A percentile compares a stretch with the other conserved stretches of the same genome.
phyloP scores from a whole-genome alignment of 176 grass and related monocot genomes.

The Aegilops tauschii region DNA sequence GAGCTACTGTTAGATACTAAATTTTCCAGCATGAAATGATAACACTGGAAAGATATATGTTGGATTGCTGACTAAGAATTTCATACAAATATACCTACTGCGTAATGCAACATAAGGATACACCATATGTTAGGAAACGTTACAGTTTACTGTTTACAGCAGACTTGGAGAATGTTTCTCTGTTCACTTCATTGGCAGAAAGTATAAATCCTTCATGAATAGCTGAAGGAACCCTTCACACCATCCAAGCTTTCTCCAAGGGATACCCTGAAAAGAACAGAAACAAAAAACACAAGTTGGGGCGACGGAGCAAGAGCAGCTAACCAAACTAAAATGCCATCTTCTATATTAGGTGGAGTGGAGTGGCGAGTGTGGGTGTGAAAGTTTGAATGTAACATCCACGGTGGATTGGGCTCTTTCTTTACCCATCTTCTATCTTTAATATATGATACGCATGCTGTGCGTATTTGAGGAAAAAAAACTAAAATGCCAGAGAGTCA shows the following conservation, averaged over 20 bases:
- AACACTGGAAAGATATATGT: background rate
- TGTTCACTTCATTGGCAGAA: background rate
- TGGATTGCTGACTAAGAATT: background rate
- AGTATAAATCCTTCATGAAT: slow-evolving; percentile 30
- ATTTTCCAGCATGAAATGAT: background rate
- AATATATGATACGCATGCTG: no score
- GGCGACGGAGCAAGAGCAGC: background rate
- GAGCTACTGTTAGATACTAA: background rate
- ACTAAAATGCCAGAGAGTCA: background rate
- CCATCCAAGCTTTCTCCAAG: slow-evolving; percentile 82
- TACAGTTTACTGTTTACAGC: slow-evolving; percentile 20
- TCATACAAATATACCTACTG: background rate
- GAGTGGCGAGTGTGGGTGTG: no score
- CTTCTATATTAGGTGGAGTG: no score
- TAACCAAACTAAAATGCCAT: background rate
- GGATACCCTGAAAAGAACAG: slow-evolving; percentile 44
- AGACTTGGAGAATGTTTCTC: background rate
- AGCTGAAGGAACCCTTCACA: slow-evolving; percentile 66
- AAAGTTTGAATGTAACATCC: no score
- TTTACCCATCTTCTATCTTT: no score
- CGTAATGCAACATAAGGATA: background rate
- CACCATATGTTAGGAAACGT: background rate
- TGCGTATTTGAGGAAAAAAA: background rate
- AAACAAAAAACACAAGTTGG: background rate
- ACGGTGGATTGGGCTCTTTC: no score